Percentiles rank a stretch among this genome's conserved stretches.
phyloP scores from a whole-genome alignment of 192 early-diverging fungal species.

The Rhizoclosmatium globosum region DNA sequence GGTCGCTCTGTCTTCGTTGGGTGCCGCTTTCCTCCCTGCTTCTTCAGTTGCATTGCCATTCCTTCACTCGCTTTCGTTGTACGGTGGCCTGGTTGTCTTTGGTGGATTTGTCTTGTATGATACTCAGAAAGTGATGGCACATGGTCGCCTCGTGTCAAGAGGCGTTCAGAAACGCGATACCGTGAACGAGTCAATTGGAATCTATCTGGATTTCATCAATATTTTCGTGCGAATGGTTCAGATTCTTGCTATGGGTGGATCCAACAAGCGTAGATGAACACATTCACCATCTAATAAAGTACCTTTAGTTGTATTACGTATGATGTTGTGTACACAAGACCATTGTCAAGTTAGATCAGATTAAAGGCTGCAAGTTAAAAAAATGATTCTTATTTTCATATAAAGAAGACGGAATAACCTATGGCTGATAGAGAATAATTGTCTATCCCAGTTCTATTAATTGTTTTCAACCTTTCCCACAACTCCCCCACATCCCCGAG shows the following conservation, averaged over 20 bases:
- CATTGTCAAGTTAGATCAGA: too few species aligned
- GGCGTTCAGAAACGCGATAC: conserved; percentile 11
- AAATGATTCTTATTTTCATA: too few species aligned
- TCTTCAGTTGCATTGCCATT: conserved; percentile 23
- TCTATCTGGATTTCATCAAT: conserved; percentile 35
- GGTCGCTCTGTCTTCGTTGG: conserved; percentile 16
- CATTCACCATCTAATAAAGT: background rate
- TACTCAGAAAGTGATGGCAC: conserved; percentile 32
- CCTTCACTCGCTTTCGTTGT: conserved; percentile 15
- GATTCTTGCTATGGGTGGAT: conserved; percentile 21
- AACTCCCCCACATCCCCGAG: too few species aligned
- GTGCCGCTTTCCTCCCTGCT: conserved; percentile 15
- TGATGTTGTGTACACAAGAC: too few species aligned
- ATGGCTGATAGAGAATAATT: too few species aligned
- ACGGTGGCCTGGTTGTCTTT: conserved; percentile 32
- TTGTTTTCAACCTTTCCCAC: too few species aligned
- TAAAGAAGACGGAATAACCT: too few species aligned
- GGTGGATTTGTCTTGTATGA: conserved; percentile 37
- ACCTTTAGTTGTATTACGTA: too few species aligned
- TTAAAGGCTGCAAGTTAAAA: too few species aligned
- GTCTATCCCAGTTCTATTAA: too few species aligned
- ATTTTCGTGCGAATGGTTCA: conserved; percentile 35
- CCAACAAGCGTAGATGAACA: background rate
- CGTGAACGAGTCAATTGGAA: conserved; percentile 14
- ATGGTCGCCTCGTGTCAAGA: conserved; percentile 11